Evolutionary conservation across 805 yeast genomes (phyloP).

Genomic region (Phaffomyces antillensis): DNA sequence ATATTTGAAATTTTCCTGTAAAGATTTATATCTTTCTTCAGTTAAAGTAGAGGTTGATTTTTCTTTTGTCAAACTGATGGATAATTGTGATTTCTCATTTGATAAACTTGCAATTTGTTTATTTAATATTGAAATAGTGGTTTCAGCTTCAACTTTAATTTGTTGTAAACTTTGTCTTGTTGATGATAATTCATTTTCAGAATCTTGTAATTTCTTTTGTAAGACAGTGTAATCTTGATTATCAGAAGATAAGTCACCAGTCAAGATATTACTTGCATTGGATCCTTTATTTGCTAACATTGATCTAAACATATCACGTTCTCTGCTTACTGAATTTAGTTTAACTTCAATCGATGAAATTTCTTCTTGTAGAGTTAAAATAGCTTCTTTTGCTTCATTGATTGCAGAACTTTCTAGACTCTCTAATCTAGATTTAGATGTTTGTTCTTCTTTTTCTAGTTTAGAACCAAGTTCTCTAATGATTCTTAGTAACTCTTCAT

Average conservation of each 20-base stretch:
- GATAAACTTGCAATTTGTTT: constrained; percentile 34
- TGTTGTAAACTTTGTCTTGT: constrained; percentile 18
- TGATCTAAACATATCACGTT: constrained; percentile 59
- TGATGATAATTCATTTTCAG: constrained; percentile 10
- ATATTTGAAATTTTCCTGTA: constrained; percentile 33
- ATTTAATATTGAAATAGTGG: constrained; percentile 43
- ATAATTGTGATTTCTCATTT: constrained; percentile 38
- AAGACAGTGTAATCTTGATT: constrained; percentile 5
- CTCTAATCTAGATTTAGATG: constrained; percentile 27
- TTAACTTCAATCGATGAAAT: constrained; percentile 44
- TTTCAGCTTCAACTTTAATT: constrained; percentile 32
- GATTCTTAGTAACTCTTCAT: constrained; percentile 61
- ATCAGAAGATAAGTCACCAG: constrained; percentile 11
- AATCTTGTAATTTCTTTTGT: constrained; percentile 11
- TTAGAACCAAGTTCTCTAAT: constrained; percentile 67
- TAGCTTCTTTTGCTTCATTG: constrained; percentile 64
- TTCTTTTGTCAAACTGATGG: constrained; percentile 45
- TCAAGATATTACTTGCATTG: constrained; percentile 9
- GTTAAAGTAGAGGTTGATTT: constrained; percentile 47
- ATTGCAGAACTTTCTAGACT: constrained; percentile 41
- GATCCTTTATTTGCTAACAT: constrained; percentile 18
- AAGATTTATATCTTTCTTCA: constrained; percentile 41
- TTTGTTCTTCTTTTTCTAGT: constrained; percentile 55
- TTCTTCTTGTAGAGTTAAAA: constrained; percentile 53
- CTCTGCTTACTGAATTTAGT: constrained; percentile 48